Percentiles rank a stretch among this genome's conserved stretches.
phyloP scores from a whole-genome alignment of 1,284 basidiomycete genomes.

The Apiotrichum porosum region DNA sequence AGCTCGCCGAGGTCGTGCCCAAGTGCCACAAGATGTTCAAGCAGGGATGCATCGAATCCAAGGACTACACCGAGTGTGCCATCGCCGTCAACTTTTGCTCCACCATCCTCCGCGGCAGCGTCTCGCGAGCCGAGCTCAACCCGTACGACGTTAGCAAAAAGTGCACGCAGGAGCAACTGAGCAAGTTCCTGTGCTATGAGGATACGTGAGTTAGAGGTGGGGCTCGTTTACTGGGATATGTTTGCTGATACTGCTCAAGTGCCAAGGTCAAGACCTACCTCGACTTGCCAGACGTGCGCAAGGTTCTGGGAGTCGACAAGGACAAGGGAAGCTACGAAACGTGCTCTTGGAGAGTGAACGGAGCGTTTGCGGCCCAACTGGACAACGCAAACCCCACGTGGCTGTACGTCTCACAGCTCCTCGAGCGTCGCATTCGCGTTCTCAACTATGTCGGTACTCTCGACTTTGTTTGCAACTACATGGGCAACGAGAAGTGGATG shows the following conservation, averaged over 20 bases:
- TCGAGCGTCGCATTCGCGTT: slow-evolving; percentile 66
- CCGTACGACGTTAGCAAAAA: slow-evolving; percentile 61
- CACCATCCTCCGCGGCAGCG: slow-evolving; percentile 42
- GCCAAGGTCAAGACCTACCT: slow-evolving; percentile 55
- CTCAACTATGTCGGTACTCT: slow-evolving; percentile 58
- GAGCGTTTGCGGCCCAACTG: slow-evolving; percentile 24
- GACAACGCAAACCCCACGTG: slow-evolving; percentile 42
- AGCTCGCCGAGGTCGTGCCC: slow-evolving; percentile 44
- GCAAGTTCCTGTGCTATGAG: slow-evolving; percentile 48
- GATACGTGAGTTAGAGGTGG: slow-evolving; percentile 33
- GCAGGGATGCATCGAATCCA: slow-evolving; percentile 36
- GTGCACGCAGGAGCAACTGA: slow-evolving; percentile 53
- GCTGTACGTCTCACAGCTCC: slow-evolving; percentile 61
- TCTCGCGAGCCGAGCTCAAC: slow-evolving; percentile 40
- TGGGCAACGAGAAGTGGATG: slow-evolving; percentile 65
- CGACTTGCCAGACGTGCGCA: slow-evolving; percentile 55
- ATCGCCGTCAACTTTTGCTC: slow-evolving; percentile 55
- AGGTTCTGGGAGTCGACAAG: slow-evolving; percentile 58
- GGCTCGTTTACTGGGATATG: no score
- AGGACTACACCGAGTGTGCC: slow-evolving; percentile 58
- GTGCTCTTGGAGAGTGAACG: slow-evolving; percentile 51
- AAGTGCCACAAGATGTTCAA: slow-evolving; percentile 37
- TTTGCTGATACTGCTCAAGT: no score
- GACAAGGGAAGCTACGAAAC: slow-evolving; percentile 53
- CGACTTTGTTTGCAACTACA: slow-evolving; percentile 66